Evolutionary conservation across 2,329 filamentous ascomycete genomes (phyloP).

Genomic region (Stemphylium beticola): DNA sequence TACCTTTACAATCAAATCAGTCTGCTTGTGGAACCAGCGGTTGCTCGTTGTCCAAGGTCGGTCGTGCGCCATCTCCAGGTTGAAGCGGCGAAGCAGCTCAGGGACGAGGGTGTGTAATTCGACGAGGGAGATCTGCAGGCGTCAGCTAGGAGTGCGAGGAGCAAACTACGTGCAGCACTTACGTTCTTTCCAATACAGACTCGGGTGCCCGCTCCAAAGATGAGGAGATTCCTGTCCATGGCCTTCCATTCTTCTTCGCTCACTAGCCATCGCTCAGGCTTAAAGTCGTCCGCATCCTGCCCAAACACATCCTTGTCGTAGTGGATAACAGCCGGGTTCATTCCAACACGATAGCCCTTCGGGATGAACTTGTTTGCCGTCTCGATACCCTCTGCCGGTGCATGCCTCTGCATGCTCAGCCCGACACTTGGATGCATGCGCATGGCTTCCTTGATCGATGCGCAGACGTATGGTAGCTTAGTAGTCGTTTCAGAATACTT

Average conservation of each 20-base stretch:
- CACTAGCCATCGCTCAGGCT: constrained; percentile 56
- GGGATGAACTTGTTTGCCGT: constrained; percentile 32
- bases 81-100: constrained; percentile 27
- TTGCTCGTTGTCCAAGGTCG: constrained; percentile 25
- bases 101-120: constrained; percentile 31
- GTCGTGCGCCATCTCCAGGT: constrained; percentile 24
- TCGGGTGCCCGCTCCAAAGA: constrained; percentile 46
- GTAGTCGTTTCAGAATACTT: constrained; percentile 19
- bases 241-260: constrained; percentile 16
- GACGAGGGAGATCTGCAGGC: constrained; percentile 14
- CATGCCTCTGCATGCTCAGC: constrained; percentile 23
- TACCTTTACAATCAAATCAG: constrained; percentile 52
- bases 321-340: constrained; percentile 55
- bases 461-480: constrained; percentile 50
- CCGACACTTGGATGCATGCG: constrained; percentile 48
- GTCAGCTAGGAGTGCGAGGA: constrained; percentile 14
- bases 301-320: constrained; percentile 50
- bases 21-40: constrained; percentile 22
- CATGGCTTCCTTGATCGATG: constrained; percentile 53
- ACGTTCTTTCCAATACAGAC: constrained; percentile 42
- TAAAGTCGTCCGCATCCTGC: constrained; percentile 48
- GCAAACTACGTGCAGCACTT: neutral
- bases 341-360: constrained; percentile 50
- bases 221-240: constrained; percentile 42
- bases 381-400: constrained; percentile 29